Base-by-base conservation (phyloP, 495 filamentous ascomycete species). In the Aeminium ludgeri region DNA sequence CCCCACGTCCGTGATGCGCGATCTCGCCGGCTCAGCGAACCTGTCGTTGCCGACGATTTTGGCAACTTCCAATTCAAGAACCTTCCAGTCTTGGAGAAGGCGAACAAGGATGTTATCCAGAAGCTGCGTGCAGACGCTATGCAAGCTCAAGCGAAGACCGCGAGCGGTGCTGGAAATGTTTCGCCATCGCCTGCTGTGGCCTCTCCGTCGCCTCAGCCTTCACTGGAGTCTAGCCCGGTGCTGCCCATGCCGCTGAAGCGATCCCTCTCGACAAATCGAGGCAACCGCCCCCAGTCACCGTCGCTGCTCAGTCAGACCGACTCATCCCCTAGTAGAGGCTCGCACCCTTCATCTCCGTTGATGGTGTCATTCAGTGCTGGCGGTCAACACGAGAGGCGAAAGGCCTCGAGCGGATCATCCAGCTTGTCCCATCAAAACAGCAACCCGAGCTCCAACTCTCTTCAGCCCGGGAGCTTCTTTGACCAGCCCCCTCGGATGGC, bases 31-130 rank as follows among this genome's bases (percentile, higher is more conserved):
- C 63, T 95, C 28, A 96, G 89, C 55, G 89, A 97, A 59, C 89
- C 89, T 1, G 74, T 86, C 15, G 66, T 74, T 27, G 68, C 74
- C 0, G 91, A 96, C 59, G 89, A 97, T 57, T 97, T 97, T 65
- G 89, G 89, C 27, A 82, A 73, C 45, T 97, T 97, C 63, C 71
- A 85, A 25, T 97, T 92, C 68, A 97, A 95, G 63, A 97, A 97
- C 51, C 66, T 97, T 25, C 84, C 89, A 1, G 87, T 96, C 41
- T 68, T 97, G 15, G 87, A 95, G 55, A 96, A 93, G 56, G 89
- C 91, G 29, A 97, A 97, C 56, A 96, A 96, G 55, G 91, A 97
- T 56, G 83, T 95, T 31, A 89, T 97, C 29, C 86, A 96, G 53
- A 93, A 94, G 53, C 68, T 97, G 42, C 73, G 86, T 8, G 82